Base-by-base conservation (phyloP, 2,329 filamentous ascomycete genomes). In the Colletotrichum higginsianum region DNA sequence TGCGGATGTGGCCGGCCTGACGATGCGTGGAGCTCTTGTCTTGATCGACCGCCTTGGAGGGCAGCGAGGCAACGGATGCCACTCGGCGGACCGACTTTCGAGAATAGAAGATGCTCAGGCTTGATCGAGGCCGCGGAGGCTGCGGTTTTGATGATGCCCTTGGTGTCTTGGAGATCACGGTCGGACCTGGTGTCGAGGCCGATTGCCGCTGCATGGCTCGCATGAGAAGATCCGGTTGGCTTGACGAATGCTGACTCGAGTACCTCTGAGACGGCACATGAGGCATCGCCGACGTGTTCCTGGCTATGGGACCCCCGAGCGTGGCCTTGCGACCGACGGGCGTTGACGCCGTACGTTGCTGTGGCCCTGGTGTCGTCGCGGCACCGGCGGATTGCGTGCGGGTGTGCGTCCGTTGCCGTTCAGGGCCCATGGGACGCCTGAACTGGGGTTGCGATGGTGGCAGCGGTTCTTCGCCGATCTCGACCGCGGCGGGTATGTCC, bases 401-500 rank as follows among this genome's bases (percentile, higher is more conserved):
- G 7, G 30, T 16, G 12, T 57, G 52, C 11, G 58, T 35, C 16
- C 15, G 42, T 12, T 61, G 26, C 18, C 65, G 53, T 16, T 46
- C 46, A 0, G 69, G 35, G 35, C 30, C 61, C 2, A 58, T 23
- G 2, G 58, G 38, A 16, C 46, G 35, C 16, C 1, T 63, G 44
- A 26, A 42, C 0, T 63, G 30, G 40, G 15, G 44, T 4, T 42
- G 46, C 1, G 65, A 47, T 13, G 13, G 13, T 6, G 13, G 13
- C 3, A 55, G 16, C 15, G 16, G 63, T 35, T 69, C 65, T 18
- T 72, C 58, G 40, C 50, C 61, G 6, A 72, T 61, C 4, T 72
- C 69, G 11, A 72, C 58, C 11, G 69, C 69, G 3, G 69, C 69
- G 9, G 65, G 65, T 21, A 63, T 68, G 0, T 72, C 30, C 4